These are phyloP conservation scores for Coniella vitis DNA, from an alignment of 2,329 filamentous ascomycete genomes.

Conservation along the genomic window DNA sequence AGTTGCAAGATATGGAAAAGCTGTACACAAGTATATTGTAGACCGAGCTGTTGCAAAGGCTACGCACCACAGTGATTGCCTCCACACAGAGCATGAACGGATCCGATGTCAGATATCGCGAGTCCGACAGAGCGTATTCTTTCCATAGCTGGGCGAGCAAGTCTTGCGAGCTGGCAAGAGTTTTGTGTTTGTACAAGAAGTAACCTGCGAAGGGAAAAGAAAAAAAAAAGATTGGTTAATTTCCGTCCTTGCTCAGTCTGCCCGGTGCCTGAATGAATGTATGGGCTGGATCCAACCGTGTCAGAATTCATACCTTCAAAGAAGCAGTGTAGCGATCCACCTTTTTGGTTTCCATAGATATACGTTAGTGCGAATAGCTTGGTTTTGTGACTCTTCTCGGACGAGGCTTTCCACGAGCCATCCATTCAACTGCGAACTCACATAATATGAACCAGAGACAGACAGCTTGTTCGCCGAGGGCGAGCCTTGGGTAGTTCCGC, in stretches of 20 bases:
- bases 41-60: neutral
- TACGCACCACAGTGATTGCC: slow-evolving; percentile 65
- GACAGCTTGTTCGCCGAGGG: slow-evolving; percentile 34
- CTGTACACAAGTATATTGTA: too few species aligned
- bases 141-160: slow-evolving; percentile 87
- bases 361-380: slow-evolving; percentile 14
- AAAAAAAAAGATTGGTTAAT: too few species aligned
- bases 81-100: slow-evolving; percentile 85
- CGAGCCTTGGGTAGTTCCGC: slow-evolving; percentile 26
- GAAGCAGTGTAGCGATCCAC: slow-evolving; percentile 65
- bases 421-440: too few species aligned
- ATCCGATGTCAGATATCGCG: slow-evolving; percentile 75
- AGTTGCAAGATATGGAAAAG: too few species aligned
- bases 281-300: too few species aligned
- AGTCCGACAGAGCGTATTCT: slow-evolving; percentile 83
- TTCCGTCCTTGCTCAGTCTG: too few species aligned
- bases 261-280: neutral
- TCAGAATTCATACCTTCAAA: slow-evolving; percentile 60
- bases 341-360: slow-evolving; percentile 35
- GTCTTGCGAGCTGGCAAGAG: slow-evolving; percentile 60
- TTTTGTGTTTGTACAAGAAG: slow-evolving; percentile 63
- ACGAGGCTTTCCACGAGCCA: neutral
- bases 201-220: slow-evolving; percentile 46
- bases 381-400: neutral
- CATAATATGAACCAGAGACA: slow-evolving; percentile 51